Evolutionary conservation across 192 early-diverging fungal genomes (phyloP).

Genomic region (Rhizophagus prolifer): DNA sequence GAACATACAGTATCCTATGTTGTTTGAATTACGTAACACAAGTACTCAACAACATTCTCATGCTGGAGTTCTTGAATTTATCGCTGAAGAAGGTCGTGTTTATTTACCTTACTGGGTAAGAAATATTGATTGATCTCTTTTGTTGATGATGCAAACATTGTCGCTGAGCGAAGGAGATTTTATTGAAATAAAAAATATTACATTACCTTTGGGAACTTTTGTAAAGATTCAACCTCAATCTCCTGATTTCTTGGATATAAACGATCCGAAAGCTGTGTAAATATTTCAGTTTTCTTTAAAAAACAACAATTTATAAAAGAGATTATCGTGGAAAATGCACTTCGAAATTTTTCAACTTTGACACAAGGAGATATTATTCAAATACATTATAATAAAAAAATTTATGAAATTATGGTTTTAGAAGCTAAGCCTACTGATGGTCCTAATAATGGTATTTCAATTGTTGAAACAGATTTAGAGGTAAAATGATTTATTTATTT

Average conservation of each 20-base stretch:
- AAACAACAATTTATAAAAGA: not conserved
- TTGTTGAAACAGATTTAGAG: constrained; percentile 97
- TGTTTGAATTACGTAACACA: constrained; percentile 80
- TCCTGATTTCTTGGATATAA: constrained; percentile 94
- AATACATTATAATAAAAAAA: constrained; percentile 86
- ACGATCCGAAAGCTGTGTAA: constrained; percentile 92
- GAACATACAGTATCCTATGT: constrained; percentile 89
- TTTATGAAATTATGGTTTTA: constrained; percentile 87
- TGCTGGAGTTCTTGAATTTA: constrained; percentile 98
- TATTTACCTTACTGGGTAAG: constrained; percentile 95
- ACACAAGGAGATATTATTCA: constrained; percentile 90
- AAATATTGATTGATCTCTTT: not conserved
- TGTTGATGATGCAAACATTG: constrained; percentile 88
- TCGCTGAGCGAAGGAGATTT: constrained; percentile 72
- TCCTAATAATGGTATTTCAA: constrained; percentile 74
- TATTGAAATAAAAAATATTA: constrained; percentile 75
- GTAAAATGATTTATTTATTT: too few species aligned
- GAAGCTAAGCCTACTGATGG: constrained; percentile 74
- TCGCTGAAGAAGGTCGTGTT: constrained; percentile 92
- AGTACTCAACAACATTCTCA: constrained; percentile 65
- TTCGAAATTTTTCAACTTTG: constrained; percentile 88
- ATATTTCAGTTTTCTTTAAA: constrained; percentile 28
- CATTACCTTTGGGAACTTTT: constrained; percentile 79
- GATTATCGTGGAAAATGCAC: constrained; percentile 77
- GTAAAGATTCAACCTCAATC: constrained; percentile 98